phyloP scores from a whole-genome alignment of 345 rosid genomes.

The Chamaenerion angustifolium region DNA sequence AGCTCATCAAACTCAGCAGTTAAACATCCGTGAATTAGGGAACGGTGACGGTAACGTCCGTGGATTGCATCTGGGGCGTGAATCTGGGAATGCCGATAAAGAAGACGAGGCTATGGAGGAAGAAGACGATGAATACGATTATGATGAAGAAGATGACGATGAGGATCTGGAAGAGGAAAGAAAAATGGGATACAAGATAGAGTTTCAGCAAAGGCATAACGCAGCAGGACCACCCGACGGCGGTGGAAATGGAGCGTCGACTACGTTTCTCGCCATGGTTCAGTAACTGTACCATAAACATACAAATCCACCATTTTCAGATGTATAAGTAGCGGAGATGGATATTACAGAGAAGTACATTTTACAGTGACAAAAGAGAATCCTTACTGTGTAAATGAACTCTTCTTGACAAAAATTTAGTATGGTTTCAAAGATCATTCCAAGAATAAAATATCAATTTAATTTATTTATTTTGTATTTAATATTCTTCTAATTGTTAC shows the following conservation, averaged over 20 bases:
- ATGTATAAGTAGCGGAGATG: too few species aligned
- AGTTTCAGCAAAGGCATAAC: slow-evolving; percentile 3
- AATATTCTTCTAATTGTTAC: too few species aligned
- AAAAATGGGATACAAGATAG: slow-evolving; percentile 8
- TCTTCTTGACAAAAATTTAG: too few species aligned
- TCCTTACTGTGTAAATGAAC: too few species aligned
- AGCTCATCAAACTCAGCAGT: not conserved
- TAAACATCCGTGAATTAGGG: slow-evolving; percentile 1
- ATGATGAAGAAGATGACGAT: slow-evolving; percentile 9
- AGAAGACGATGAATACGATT: slow-evolving; percentile 7
- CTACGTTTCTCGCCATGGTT: slow-evolving; percentile 11
- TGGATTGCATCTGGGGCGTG: not conserved
- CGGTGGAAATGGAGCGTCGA: slow-evolving; percentile 7
- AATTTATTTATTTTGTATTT: too few species aligned
- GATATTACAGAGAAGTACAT: too few species aligned
- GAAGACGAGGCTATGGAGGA: slow-evolving; percentile 7
- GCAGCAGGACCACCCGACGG: slow-evolving; percentile 1
- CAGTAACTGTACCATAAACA: not conserved
- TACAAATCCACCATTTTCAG: too few species aligned
- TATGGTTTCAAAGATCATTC: too few species aligned
- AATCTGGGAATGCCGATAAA: not conserved
- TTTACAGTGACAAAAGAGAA: too few species aligned
- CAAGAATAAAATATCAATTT: too few species aligned
- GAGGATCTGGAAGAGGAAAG: slow-evolving; percentile 3
- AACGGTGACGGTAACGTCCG: not conserved